Evolutionary conservation across 2,329 filamentous ascomycete genomes (phyloP).

Genomic region (Cadophora luteo-olivacea): DNA sequence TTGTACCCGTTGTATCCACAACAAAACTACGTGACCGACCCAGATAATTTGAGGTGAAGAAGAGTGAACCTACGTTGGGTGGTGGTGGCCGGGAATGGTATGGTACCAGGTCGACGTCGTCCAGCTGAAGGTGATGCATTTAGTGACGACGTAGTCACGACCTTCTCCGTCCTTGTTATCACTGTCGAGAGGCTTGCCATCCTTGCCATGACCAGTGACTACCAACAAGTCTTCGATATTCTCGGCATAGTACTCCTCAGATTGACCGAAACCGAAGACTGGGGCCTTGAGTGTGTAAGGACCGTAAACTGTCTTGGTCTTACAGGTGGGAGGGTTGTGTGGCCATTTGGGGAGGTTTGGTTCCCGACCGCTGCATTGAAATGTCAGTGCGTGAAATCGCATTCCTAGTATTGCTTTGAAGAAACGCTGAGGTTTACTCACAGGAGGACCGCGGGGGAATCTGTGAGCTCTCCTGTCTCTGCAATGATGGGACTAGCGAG

Average conservation of each 20-base stretch:
- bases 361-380: background rate
- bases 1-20: background rate
- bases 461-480: conserved; percentile 5
- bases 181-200: conserved; percentile 6
- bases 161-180: background rate
- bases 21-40: background rate
- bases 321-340: background rate
- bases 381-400: background rate
- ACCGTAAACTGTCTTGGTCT: conserved; percentile 4
- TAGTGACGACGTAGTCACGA: conserved; percentile 3
- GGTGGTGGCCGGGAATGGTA: conserved; percentile 4
- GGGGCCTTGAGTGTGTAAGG: conserved; percentile 7
- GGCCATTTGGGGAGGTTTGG: background rate
- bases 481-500: conserved; percentile 12
- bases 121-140: conserved; percentile 6
- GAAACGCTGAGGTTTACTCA: background rate
- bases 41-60: background rate
- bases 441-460: conserved; percentile 5
- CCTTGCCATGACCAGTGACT: conserved; percentile 6
- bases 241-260: conserved; percentile 13
- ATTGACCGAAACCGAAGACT: background rate
- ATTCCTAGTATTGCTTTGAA: too few species aligned
- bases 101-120: conserved; percentile 4
- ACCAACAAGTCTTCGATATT: conserved; percentile 4
- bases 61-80: conserved; percentile 3